Percentiles rank a stretch among this genome's conserved stretches.
These are phyloP conservation scores for Symbiodinium pilosum DNA, from an alignment of 73 alveolate species.

Conservation along the genomic window DNA sequence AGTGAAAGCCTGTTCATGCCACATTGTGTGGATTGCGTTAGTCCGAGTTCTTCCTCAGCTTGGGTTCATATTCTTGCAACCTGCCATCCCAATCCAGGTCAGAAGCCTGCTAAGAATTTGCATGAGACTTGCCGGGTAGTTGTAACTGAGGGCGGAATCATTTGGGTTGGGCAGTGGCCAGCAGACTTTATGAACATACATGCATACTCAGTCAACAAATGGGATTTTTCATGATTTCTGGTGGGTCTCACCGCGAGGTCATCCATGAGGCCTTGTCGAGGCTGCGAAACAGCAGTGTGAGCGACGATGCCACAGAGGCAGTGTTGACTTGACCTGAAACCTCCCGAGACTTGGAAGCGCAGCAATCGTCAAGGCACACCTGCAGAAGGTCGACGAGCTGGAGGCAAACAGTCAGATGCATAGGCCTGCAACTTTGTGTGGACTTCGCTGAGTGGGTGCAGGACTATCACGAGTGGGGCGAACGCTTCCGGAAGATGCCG, in stretches of 20 bases:
- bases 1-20: no score
- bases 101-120: no score
- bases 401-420: background rate
- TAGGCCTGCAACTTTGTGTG: background rate
- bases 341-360: background rate
- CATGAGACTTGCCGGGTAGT: no score
- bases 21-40: no score
- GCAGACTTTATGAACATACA: no score
- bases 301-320: slow-evolving; percentile 60
- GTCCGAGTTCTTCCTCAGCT: no score
- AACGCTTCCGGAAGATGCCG: slow-evolving; percentile 32
- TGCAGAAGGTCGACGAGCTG: slow-evolving; percentile 31
- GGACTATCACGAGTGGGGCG: slow-evolving; percentile 90
- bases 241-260: background rate
- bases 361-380: slow-evolving; percentile 3
- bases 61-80: no score
- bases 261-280: background rate
- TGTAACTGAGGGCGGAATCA: no score
- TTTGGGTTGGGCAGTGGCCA: no score
- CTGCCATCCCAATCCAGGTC: no score
- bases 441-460: background rate
- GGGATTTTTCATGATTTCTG: no score
- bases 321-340: background rate
- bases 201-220: no score
- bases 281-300: slow-evolving; percentile 12